Conservation (phyloP, 257 asterid genomes). For the Solanum appendiculatum region DNA sequence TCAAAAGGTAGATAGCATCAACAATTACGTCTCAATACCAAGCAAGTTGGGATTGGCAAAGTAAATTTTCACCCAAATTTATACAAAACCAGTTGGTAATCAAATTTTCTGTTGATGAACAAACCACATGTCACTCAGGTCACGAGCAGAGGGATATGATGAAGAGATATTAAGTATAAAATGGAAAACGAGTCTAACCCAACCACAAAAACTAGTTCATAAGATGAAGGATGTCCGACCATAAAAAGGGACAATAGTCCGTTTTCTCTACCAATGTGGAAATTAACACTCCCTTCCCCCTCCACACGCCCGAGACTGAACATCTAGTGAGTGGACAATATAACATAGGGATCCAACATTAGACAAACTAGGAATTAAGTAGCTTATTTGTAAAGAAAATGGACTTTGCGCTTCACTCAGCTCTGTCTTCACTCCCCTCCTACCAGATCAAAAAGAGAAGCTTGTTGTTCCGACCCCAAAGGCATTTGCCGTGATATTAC, state of each 20-base stretch:
- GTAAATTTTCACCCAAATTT: too few species aligned
- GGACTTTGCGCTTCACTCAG: neutral
- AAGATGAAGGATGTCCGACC: neutral
- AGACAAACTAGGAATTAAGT: neutral
- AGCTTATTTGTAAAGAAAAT: neutral
- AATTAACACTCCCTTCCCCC: neutral
- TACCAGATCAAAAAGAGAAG: too few species aligned
- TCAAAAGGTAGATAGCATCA: neutral
- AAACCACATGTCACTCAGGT: neutral
- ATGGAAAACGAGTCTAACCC: neutral
- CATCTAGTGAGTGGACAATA: neutral
- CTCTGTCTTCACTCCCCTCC: neutral
- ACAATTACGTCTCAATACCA: neutral
- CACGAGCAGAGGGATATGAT: neutral
- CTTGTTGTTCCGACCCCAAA: neutral
- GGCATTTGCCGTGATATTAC: neutral
- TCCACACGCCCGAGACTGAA: neutral
- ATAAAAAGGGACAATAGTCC: neutral
- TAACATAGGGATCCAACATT: neutral
- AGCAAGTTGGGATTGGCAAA: too few species aligned
- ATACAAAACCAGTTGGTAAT: neutral
- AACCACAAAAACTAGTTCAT: neutral
- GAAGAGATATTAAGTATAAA: neutral
- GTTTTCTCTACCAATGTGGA: neutral
- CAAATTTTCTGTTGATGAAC: neutral